Evolutionary conservation across 2,329 filamentous ascomycete species (phyloP).

Genomic region (Colletotrichum sp.): DNA sequence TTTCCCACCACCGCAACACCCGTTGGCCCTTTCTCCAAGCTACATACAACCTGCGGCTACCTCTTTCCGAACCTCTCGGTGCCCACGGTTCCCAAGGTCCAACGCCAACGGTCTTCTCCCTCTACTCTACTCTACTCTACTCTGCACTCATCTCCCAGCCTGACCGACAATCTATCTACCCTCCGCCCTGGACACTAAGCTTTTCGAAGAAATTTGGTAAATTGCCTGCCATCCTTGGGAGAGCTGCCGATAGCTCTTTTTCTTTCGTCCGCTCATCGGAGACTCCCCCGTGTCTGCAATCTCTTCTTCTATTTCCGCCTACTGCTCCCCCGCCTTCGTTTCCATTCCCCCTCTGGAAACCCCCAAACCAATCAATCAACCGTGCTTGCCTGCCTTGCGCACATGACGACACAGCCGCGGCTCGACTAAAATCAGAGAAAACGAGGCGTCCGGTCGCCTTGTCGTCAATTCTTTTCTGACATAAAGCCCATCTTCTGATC

Average conservation of each 20-base stretch:
- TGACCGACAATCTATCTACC: neutral
- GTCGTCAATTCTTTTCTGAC: neutral
- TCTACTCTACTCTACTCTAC: neutral
- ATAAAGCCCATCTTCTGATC: constrained; percentile 8
- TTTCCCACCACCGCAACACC: neutral
- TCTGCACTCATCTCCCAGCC: neutral
- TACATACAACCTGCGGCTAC: neutral
- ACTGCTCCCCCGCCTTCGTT: constrained; percentile 6
- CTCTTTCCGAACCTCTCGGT: neutral
- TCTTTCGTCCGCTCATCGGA: neutral
- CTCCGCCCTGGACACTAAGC: neutral
- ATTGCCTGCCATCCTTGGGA: neutral
- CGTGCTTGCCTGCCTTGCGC: constrained; percentile 1
- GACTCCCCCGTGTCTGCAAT: neutral
- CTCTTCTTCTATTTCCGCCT: neutral
- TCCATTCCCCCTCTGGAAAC: neutral
- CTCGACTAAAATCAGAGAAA: neutral
- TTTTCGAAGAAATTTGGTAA: neutral
- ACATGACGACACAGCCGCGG: neutral
- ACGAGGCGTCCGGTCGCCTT: constrained; percentile 19
- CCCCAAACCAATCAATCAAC: neutral
- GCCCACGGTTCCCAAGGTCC: neutral
- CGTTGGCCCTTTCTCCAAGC: neutral
- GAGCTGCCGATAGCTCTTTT: neutral
- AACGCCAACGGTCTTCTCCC: neutral